phyloP scores from a whole-genome alignment of 2,329 filamentous ascomycete species.

The Hypoxylon sp. region DNA sequence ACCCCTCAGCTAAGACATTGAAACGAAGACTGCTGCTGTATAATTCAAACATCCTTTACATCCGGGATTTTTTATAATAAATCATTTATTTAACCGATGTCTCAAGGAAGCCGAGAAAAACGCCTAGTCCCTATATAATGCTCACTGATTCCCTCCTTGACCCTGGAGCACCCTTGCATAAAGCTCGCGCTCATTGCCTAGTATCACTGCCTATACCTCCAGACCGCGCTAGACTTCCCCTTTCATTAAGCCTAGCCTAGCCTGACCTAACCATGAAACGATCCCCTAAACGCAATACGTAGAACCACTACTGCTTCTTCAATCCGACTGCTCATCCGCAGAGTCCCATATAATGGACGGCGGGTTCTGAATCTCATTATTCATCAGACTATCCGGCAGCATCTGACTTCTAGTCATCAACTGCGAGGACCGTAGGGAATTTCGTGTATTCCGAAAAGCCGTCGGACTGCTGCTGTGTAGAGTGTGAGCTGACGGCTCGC shows the following conservation, averaged over 20 bases:
- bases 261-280: slow-evolving; percentile 12
- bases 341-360: slow-evolving; percentile 61
- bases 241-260: neutral
- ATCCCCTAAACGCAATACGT: neutral
- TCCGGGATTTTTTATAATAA: neutral
- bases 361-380: slow-evolving; percentile 57
- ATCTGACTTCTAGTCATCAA: slow-evolving; percentile 67
- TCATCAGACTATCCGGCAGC: slow-evolving; percentile 64
- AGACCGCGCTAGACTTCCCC: neutral
- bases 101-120: neutral
- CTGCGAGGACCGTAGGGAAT: slow-evolving; percentile 61
- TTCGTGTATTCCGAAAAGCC: slow-evolving; percentile 30
- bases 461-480: slow-evolving; percentile 44
- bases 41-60: neutral
- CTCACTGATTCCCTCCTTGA: neutral
- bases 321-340: slow-evolving; percentile 57
- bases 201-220: slow-evolving; percentile 16
- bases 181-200: slow-evolving; percentile 2
- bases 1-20: neutral
- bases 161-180: neutral
- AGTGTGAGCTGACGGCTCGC: slow-evolving; percentile 28
- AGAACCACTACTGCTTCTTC: neutral
- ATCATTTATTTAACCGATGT: neutral
- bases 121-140: slow-evolving; percentile 5
- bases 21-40: neutral